phyloP scores from a whole-genome alignment of 257 asterid genomes.

The Petunia secreta region DNA sequence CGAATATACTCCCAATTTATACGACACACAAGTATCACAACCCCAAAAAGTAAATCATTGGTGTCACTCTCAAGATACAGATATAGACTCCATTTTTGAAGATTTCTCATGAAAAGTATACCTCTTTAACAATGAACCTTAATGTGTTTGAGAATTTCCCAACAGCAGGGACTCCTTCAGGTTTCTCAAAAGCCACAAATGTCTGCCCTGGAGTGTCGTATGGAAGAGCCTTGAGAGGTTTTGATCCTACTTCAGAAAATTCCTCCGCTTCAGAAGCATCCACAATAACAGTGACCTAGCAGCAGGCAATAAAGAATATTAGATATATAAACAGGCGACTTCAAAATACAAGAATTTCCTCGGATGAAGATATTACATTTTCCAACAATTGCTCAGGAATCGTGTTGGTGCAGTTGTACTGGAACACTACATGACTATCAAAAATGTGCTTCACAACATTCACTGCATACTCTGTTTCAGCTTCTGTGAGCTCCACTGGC shows the following conservation, averaged over 20 bases:
- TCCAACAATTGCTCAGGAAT: conserved; percentile 93
- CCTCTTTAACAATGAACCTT: conserved; percentile 94
- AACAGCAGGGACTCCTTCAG: conserved; percentile 84
- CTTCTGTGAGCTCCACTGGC: conserved; percentile 99
- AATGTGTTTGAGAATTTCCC: conserved; percentile 90
- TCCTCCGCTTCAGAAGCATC: conserved; percentile 99
- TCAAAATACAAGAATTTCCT: background rate
- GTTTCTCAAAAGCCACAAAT: conserved; percentile 93
- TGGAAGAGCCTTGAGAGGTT: conserved; percentile 82
- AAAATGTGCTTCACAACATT: conserved; percentile 95
- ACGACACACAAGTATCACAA: background rate
- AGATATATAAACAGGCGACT: background rate
- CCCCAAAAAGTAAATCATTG: background rate
- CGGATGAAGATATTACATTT: conserved; percentile 50
- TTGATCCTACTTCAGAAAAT: conserved; percentile 81
- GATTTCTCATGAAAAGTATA: conserved; percentile 34
- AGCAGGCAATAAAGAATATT: conserved; percentile 25
- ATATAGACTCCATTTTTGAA: background rate
- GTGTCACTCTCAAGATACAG: background rate
- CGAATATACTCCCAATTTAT: no score
- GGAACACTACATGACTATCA: conserved; percentile 86
- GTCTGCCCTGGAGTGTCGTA: conserved; percentile 92
- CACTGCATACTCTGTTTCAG: conserved; percentile 98
- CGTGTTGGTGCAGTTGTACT: conserved; percentile 97
- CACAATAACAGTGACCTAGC: conserved; percentile 85